Conservation (phyloP, 1,139 yeast genomes). For the Suhomyces wounanorum region DNA sequence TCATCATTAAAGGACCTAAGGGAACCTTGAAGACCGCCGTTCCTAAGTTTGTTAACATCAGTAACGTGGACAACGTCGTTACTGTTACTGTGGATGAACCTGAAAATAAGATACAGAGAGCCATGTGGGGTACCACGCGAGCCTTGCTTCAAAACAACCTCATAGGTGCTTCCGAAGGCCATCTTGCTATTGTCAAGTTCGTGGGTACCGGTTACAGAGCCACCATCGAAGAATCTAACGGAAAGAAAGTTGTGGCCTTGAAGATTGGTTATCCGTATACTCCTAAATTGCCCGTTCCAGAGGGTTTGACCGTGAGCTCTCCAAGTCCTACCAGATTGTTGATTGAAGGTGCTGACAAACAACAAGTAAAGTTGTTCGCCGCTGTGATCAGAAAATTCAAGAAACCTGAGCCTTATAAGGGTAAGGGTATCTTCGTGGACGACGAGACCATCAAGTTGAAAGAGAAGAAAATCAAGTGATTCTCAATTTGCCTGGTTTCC, state of each 20-base stretch:
- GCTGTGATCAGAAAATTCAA: slow-evolving; percentile 82
- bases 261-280: slow-evolving; percentile 74
- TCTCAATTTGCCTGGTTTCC: not conserved
- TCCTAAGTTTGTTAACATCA: slow-evolving; percentile 68
- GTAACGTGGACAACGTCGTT: slow-evolving; percentile 37
- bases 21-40: slow-evolving; percentile 66
- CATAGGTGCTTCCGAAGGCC: slow-evolving; percentile 91
- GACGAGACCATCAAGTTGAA: slow-evolving; percentile 88
- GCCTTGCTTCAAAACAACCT: slow-evolving; percentile 75
- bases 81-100: slow-evolving; percentile 60
- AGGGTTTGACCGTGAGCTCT: slow-evolving; percentile 67
- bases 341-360: slow-evolving; percentile 86
- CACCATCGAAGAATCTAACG: slow-evolving; percentile 57
- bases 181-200: slow-evolving; percentile 79
- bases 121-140: slow-evolving; percentile 96
- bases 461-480: slow-evolving; percentile 86
- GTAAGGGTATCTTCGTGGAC: slow-evolving; percentile 94
- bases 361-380: slow-evolving; percentile 84
- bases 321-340: slow-evolving; percentile 90
- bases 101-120: slow-evolving; percentile 64
- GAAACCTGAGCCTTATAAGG: slow-evolving; percentile 98
- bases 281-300: slow-evolving; percentile 78
- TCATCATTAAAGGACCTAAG: slow-evolving; percentile 78
- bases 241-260: slow-evolving; percentile 63
- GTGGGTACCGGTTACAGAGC: slow-evolving; percentile 99